Evolutionary conservation across 768 basidiomycete species (phyloP).

Genomic region (Auricularia sp.): DNA sequence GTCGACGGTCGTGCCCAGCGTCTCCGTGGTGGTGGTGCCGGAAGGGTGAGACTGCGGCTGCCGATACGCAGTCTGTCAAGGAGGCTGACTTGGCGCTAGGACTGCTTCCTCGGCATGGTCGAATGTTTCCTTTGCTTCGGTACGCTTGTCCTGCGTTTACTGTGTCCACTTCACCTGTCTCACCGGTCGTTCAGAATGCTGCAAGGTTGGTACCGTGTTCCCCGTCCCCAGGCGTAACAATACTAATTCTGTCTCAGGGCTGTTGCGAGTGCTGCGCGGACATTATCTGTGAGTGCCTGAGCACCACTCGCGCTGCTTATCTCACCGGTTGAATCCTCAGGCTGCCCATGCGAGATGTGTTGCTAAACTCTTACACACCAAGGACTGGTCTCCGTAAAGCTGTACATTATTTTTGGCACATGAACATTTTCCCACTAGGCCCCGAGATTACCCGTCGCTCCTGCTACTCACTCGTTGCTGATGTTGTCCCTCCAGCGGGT

Average conservation of each 20-base stretch:
- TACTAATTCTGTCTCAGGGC: constrained; percentile 28
- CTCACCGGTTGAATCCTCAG: constrained; percentile 24
- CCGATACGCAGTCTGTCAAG: neutral
- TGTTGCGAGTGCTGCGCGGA: constrained; percentile 65
- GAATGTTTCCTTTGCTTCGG: constrained; percentile 70
- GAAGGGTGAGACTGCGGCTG: constrained; percentile 33
- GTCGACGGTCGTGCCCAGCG: constrained; percentile 31
- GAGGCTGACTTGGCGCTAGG: constrained; percentile 28
- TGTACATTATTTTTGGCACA: too few species aligned
- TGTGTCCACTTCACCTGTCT: neutral
- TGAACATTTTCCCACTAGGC: too few species aligned
- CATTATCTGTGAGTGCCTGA: constrained; percentile 49
- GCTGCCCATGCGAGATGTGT: constrained; percentile 75
- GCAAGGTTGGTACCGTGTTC: constrained; percentile 38
- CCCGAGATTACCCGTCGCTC: too few species aligned
- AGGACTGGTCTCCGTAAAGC: too few species aligned
- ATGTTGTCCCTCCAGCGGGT: too few species aligned
- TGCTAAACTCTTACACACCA: constrained; percentile 30
- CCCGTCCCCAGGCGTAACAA: neutral
- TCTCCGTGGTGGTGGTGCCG: constrained; percentile 64
- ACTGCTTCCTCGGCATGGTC: constrained; percentile 53
- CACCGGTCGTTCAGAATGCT: constrained; percentile 41
- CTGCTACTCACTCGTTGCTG: too few species aligned
- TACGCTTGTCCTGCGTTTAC: constrained; percentile 23
- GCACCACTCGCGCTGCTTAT: neutral